A percentile compares a stretch with the other conserved stretches of the same genome.
Evolutionary conservation across 441 rosid genomes (phyloP).

Genomic region (Adansonia madagascariensis): DNA sequence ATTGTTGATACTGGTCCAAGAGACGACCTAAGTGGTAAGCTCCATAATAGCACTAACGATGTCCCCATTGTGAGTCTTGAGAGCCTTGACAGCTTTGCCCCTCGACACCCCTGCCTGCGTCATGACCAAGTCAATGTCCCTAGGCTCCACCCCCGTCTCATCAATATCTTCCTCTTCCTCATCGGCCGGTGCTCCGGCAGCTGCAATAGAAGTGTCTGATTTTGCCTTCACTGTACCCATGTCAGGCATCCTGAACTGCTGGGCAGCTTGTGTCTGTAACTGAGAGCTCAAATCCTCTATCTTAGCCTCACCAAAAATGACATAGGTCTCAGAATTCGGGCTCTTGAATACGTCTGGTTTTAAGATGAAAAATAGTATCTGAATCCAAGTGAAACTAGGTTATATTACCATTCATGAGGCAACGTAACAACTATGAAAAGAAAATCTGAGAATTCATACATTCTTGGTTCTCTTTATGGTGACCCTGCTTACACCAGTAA

Average conservation of each 20-base stretch:
- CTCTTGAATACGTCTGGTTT: conserved; percentile 67
- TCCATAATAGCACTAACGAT: conserved; percentile 68
- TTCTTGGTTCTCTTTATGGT: conserved; percentile 61
- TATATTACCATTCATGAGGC: background rate
- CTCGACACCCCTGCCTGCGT: conserved; percentile 59
- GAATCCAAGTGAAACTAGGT: conserved; percentile 17
- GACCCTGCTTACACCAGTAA: conserved; percentile 51
- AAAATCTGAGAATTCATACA: conserved; percentile 26
- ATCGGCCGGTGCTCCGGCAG: conserved; percentile 40
- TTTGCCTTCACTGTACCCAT: conserved; percentile 43
- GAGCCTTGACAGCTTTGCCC: conserved; percentile 62
- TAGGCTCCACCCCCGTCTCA: conserved; percentile 57
- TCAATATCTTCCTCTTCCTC: conserved; percentile 67
- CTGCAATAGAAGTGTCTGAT: conserved; percentile 47
- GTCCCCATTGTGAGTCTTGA: conserved; percentile 52
- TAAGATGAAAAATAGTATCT: conserved; percentile 60
- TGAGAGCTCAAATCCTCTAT: conserved; percentile 68
- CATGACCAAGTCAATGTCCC: conserved; percentile 64
- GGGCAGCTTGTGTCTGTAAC: conserved; percentile 63
- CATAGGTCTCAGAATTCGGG: conserved; percentile 61
- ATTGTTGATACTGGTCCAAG: no score
- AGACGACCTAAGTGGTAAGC: conserved; percentile 46
- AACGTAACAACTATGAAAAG: background rate
- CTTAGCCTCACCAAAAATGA: conserved; percentile 62
- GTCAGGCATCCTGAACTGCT: conserved; percentile 63